Conservation (phyloP, 1,139 yeast species). For the Yamadazyma friedrichii region DNA sequence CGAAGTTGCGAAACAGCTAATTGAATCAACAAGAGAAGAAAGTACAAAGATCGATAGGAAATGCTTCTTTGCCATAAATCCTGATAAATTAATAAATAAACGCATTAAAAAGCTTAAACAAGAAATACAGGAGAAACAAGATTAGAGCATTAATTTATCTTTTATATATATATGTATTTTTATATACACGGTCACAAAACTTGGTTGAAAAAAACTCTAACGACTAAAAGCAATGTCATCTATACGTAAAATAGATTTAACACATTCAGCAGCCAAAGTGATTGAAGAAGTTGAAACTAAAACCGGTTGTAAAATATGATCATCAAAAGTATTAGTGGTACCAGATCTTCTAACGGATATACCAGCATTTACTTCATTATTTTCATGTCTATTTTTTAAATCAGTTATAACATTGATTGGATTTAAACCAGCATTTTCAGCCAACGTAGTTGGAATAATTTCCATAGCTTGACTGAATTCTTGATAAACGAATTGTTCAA, state of each 20-base stretch:
- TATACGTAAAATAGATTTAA: constrained; percentile 90
- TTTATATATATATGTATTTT: constrained; percentile 3
- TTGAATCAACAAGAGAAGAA: constrained; percentile 55
- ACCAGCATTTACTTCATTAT: constrained; percentile 92
- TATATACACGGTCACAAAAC: constrained; percentile 1
- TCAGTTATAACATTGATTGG: constrained; percentile 95
- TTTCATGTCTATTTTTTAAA: constrained; percentile 85
- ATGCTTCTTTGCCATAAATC: constrained; percentile 62
- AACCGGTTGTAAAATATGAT: constrained; percentile 95
- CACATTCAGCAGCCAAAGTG: constrained; percentile 92
- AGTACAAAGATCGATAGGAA: constrained; percentile 63
- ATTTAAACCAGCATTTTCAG: constrained; percentile 96
- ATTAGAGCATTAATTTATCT: not conserved
- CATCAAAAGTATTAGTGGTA: constrained; percentile 86
- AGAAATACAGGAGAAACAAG: not conserved
- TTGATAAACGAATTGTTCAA: constrained; percentile 91
- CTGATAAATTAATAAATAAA: constrained; percentile 49
- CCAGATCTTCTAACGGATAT: constrained; percentile 93
- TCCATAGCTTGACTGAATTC: constrained; percentile 96
- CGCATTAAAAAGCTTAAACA: constrained; percentile 24
- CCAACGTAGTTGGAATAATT: constrained; percentile 93
- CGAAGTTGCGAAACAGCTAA: constrained; percentile 38
- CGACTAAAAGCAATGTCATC: constrained; percentile 80
- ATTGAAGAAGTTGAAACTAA: constrained; percentile 92
- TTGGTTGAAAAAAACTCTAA: constrained; percentile 11